Base-by-base conservation (phyloP, 2,329 filamentous ascomycete species). In the Zymoseptoria ardabiliae region DNA sequence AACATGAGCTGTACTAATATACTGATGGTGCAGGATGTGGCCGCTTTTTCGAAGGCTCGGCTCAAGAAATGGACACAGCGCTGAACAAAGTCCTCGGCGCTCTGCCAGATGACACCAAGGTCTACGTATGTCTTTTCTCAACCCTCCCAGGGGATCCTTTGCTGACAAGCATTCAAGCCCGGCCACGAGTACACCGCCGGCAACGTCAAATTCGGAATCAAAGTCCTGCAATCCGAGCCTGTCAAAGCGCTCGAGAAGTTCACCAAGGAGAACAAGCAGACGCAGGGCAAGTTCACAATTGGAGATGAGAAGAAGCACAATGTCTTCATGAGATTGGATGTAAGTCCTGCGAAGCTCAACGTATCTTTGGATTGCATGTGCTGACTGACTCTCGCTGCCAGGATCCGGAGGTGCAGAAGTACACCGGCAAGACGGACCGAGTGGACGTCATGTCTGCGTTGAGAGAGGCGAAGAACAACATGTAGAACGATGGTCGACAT, bases 121-220 rank as follows among this genome's bases (percentile, higher is more conserved):
- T 99, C 65, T 99, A 90, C 72, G 89, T 93, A 75, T 72, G 86
- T 79, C 54, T 21, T 13, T 11, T 2, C 11, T 17, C 19, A 22
- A 22, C 1, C 6, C 21, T 30, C 20, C 41, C 7, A 1, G 25
- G 23, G 11, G 17, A 19, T 28, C 52, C n/a, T 7, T n/a, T 54
- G 20, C 52, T 54, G 10, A 58, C n/a, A 10, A 30, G 22, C 25
- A n/a, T 20, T 56, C 30, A 58, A 93, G 87, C 92, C 93, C 19
- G 94, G 94, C 3, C 94, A 99, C 70, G 94, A 97, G 75, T 99
- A 99, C 77, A 99, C 94, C n/a, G 96, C 94, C 76, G 83, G 88
- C 55, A 99, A 99, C 71, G 91, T 94, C 69, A 91, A 91, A 73
- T 99, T 99, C 71, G 87, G 85, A 53, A 77, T 88, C 60, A 88